These are phyloP conservation scores for Aphanocladium album DNA, from an alignment of 2,329 filamentous ascomycete genomes.

Conservation along the genomic window DNA sequence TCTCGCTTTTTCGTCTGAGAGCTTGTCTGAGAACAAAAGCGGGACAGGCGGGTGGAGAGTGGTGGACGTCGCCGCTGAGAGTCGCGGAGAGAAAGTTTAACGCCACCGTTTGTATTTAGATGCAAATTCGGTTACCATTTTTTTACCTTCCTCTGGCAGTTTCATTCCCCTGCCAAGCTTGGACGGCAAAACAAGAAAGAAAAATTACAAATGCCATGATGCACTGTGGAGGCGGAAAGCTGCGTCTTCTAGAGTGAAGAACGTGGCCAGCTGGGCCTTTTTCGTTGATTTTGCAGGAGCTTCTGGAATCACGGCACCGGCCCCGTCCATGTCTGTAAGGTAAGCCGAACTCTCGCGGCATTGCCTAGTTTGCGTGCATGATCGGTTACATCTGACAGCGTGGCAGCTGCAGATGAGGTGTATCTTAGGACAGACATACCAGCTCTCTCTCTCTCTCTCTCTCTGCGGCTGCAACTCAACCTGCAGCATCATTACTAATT, in stretches of 20 bases:
- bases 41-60: not conserved
- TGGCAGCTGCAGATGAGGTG: not conserved
- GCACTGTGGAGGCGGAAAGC: not conserved
- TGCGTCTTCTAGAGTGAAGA: too few relatives aligned
- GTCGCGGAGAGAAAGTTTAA: constrained; percentile 2
- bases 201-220: not conserved
- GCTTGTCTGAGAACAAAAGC: not conserved
- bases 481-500: not conserved
- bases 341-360: not conserved
- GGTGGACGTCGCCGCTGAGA: constrained; percentile 3
- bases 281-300: not conserved
- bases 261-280: not conserved
- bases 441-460: too few relatives aligned
- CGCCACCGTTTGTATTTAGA: not conserved
- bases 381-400: not conserved
- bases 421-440: not conserved
- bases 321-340: not conserved
- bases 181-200: not conserved
- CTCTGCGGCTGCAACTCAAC: not conserved
- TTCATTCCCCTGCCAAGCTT: not conserved
- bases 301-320: not conserved
- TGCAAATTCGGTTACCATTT: not conserved
- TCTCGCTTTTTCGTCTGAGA: not conserved
- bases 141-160: not conserved
- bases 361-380: not conserved